These are phyloP conservation scores for Cornus suecica DNA, from an alignment of 148 eudicot genomes.

Conservation along the genomic window DNA sequence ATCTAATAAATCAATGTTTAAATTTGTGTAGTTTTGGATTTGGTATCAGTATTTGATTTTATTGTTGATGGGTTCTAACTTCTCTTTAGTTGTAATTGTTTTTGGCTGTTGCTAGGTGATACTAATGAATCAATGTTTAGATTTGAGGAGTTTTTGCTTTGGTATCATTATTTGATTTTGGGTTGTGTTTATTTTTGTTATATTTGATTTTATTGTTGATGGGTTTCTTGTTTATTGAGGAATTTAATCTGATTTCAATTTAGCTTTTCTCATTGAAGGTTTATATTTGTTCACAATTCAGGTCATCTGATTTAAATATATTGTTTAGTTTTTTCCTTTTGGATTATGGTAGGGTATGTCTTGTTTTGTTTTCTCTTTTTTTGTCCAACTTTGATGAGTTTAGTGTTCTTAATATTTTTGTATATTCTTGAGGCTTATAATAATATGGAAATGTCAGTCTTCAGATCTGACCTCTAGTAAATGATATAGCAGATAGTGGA, in stretches of 20 bases:
- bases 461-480: not conserved
- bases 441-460: not conserved
- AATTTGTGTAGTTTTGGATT: no score
- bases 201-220: not conserved
- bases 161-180: not conserved
- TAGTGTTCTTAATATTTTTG: not conserved
- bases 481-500: not conserved
- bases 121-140: not conserved
- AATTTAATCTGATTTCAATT: not conserved
- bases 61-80: not conserved
- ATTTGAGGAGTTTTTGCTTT: not conserved
- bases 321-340: not conserved
- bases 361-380: not conserved
- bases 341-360: not conserved
- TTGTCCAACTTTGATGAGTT: not conserved
- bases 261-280: not conserved
- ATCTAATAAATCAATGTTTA: no score
- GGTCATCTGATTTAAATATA: not conserved
- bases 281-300: not conserved
- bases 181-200: no score
- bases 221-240: not conserved
- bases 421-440: not conserved
- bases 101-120: constrained; percentile 68
- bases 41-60: not conserved
- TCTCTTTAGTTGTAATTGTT: no score